Percentiles rank a stretch among this genome's conserved stretches.
phyloP scores from a whole-genome alignment of 768 basidiomycete species.

The Amanita rubescens region DNA sequence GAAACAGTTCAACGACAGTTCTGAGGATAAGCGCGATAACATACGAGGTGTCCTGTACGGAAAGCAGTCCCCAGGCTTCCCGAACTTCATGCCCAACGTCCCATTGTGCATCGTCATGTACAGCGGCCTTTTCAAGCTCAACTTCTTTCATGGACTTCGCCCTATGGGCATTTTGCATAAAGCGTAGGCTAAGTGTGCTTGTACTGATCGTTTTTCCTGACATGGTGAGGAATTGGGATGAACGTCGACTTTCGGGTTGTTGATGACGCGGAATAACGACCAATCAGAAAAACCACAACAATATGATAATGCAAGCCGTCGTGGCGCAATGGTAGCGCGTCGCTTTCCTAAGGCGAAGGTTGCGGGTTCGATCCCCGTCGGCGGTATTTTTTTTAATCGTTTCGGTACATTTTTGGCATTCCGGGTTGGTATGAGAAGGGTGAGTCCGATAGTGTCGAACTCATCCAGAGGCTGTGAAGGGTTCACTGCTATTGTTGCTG shows the following conservation, averaged over 20 bases:
- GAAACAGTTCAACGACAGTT: background rate
- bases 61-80: constrained; percentile 41
- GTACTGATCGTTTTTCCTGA: constrained; percentile 51
- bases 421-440: background rate
- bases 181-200: constrained; percentile 56
- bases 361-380: constrained; percentile 11
- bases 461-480: background rate
- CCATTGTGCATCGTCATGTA: constrained; percentile 62
- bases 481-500: background rate
- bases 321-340: constrained; percentile 11
- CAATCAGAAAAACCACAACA: too few species aligned
- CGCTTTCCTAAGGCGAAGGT: constrained; percentile 11
- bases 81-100: constrained; percentile 45
- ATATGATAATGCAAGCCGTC: background rate
- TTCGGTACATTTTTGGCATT: background rate
- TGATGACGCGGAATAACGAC: too few species aligned
- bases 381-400: background rate
- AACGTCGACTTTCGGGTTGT: too few species aligned
- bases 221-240: constrained; percentile 15
- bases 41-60: constrained; percentile 16
- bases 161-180: constrained; percentile 67
- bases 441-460: too few species aligned
- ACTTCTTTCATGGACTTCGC: constrained; percentile 43
- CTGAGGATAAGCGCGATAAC: constrained; percentile 1
- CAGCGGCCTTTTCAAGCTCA: constrained; percentile 43